These are phyloP conservation scores for Ophiocytium majus DNA, from an alignment of 352 stramenopile species.

Conservation along the genomic window DNA sequence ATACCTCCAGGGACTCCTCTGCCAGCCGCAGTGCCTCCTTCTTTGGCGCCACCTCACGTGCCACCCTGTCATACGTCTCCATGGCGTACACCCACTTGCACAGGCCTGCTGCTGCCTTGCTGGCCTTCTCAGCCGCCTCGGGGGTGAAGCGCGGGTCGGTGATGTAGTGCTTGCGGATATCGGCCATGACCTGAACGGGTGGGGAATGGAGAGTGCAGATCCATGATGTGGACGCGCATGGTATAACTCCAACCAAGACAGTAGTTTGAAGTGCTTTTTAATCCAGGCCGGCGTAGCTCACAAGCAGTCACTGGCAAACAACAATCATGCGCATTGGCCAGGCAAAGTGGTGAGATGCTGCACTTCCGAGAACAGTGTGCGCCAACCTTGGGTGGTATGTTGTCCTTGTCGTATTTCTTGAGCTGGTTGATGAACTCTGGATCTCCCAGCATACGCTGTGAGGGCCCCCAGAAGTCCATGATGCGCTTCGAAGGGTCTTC, in stretches of 20 bases:
- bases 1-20: constrained; percentile 71
- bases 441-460: constrained; percentile 86
- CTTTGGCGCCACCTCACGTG: constrained; percentile 85
- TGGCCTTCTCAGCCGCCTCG: constrained; percentile 84
- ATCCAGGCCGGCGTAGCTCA: too few species aligned
- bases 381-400: constrained; percentile 23
- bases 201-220: too few species aligned
- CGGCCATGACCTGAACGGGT: constrained; percentile 61
- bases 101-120: constrained; percentile 80
- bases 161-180: constrained; percentile 76
- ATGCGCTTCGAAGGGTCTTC: constrained; percentile 85
- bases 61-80: constrained; percentile 85
- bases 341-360: too few species aligned
- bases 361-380: too few species aligned
- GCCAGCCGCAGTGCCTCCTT: constrained; percentile 75
- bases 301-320: too few species aligned
- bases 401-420: constrained; percentile 76
- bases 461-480: constrained; percentile 90
- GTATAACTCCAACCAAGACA: too few species aligned
- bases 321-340: too few species aligned
- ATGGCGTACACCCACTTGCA: constrained; percentile 90
- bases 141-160: constrained; percentile 83
- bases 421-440: constrained; percentile 82
- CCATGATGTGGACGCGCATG: too few species aligned
- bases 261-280: too few species aligned